Evolutionary conservation across 176 grass and related monocot species (phyloP).

Genomic region (Thinopyrum elongatum): DNA sequence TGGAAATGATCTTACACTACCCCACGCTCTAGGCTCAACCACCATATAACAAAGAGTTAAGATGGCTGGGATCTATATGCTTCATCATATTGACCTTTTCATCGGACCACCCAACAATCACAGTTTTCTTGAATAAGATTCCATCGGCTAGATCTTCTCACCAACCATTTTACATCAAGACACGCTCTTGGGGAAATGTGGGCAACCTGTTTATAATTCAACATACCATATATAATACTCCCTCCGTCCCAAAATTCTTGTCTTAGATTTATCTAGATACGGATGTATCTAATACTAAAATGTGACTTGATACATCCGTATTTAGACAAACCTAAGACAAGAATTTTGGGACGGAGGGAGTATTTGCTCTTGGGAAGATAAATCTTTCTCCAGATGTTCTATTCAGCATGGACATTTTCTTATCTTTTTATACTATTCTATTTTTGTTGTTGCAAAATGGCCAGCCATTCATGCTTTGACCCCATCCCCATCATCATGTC

Average conservation of each 20-base stretch:
- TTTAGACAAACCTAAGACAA: no score
- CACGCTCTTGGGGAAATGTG: neutral
- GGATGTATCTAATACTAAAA: no score
- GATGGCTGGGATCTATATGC: neutral
- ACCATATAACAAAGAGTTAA: neutral
- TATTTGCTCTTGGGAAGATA: neutral
- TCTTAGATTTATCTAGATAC: no score
- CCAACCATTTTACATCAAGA: neutral
- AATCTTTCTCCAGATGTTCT: neutral
- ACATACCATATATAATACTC: no score
- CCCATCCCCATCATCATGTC: constrained; percentile 25
- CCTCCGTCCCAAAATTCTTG: no score
- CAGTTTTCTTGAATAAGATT: neutral
- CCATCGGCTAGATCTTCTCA: neutral
- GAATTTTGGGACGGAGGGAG: no score
- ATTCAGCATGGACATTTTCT: neutral
- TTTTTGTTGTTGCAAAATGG: neutral
- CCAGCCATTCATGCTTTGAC: constrained; percentile 29
- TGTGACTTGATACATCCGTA: no score
- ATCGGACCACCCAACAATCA: neutral
- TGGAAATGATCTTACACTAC: neutral
- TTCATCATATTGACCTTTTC: neutral
- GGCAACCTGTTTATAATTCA: neutral
- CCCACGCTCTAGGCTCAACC: neutral
- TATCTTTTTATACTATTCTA: neutral